Base-by-base conservation (phyloP, 2,329 filamentous ascomycete species). In the Xylaria arbuscula region DNA sequence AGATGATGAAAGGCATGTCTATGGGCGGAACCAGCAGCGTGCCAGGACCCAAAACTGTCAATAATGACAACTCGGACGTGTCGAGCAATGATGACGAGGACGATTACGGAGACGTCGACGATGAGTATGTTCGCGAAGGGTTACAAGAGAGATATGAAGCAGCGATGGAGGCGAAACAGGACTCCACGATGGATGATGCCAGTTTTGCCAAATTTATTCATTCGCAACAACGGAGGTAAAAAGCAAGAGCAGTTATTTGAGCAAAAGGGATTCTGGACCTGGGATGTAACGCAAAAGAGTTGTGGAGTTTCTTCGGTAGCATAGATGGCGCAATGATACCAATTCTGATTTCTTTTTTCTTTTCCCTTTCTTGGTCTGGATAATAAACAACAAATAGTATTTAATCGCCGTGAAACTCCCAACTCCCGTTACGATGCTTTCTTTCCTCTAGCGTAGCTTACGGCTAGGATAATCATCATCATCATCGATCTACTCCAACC, bases 1-100 rank as follows among this genome's bases (percentile, higher is more conserved):
- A 93, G 83, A 89, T 99, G 84, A 97, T 99, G 94, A 91, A 92
- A 78, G 95, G 96, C 74, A 97, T 99, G 93, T 83, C 83, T 2
- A 84, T 87, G 71, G 80, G 70, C 3, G 78, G 70, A 55, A 67
- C 66, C 36, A 72, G 74, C n/a, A 40, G 61, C 32, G 13, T 40
- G 64, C 70, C 40, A 71, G 70, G 9, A 76, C 76, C 48, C 8
- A 61, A 63, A 40, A n/a, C 58, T 28, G 38, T 79, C 40, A 80
- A 84, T 55, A 82, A 84, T 22, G 81, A 87, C 55, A 85, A 86
- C 0, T 84, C 85, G n/a, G 83, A 81, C 5, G 78, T 81, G 68
- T 81, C 77, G 17, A 79, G 81, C 50, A 78, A 78, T 28, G 80
- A 86, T 36, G 88, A 86, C n/a, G 87, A 87, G 19, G 87, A 89